Conservation (phyloP, 2,329 filamentous ascomycete genomes). For the Zymoseptoria crescenta region DNA sequence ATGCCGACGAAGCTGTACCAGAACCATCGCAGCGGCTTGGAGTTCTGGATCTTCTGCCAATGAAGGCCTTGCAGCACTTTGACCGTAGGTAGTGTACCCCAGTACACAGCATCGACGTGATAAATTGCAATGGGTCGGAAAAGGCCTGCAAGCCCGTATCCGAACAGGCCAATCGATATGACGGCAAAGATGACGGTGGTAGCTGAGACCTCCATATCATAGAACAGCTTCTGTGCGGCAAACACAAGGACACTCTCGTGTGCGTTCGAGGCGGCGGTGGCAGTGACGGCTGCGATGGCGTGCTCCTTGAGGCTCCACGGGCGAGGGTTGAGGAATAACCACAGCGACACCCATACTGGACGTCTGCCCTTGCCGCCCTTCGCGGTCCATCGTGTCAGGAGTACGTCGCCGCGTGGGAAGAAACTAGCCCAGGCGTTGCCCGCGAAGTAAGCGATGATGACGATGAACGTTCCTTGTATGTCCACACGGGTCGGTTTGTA, state of each 20-base stretch:
- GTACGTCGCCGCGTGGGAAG: slow-evolving; percentile 47
- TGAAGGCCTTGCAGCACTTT: slow-evolving; percentile 49
- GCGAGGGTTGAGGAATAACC: slow-evolving; percentile 45
- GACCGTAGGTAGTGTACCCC: slow-evolving; percentile 46
- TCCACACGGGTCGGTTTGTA: slow-evolving; percentile 46
- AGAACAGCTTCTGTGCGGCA: slow-evolving; percentile 43
- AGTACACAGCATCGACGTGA: slow-evolving; percentile 51
- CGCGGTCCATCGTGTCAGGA: slow-evolving; percentile 42
- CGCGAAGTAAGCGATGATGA: slow-evolving; percentile 50
- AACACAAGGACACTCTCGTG: slow-evolving; percentile 29
- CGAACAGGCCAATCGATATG: slow-evolving; percentile 50
- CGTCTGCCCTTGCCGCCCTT: slow-evolving; percentile 34
- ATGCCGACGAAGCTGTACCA: slow-evolving; percentile 42
- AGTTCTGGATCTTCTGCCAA: slow-evolving; percentile 45
- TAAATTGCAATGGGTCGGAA: slow-evolving; percentile 49
- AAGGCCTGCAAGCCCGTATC: slow-evolving; percentile 48
- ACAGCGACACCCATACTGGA: slow-evolving; percentile 36
- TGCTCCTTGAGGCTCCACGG: slow-evolving; percentile 52
- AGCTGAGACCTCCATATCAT: slow-evolving; percentile 40
- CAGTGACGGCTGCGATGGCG: slow-evolving; percentile 23
- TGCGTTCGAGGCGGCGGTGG: slow-evolving; percentile 33
- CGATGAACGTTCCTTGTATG: slow-evolving; percentile 49
- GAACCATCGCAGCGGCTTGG: slow-evolving; percentile 46
- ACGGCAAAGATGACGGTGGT: slow-evolving; percentile 43
- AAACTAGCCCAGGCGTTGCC: slow-evolving; percentile 43